These are phyloP conservation scores for Suhomyces atakaporum DNA, from an alignment of 1,139 yeast species.

Conservation along the genomic window DNA sequence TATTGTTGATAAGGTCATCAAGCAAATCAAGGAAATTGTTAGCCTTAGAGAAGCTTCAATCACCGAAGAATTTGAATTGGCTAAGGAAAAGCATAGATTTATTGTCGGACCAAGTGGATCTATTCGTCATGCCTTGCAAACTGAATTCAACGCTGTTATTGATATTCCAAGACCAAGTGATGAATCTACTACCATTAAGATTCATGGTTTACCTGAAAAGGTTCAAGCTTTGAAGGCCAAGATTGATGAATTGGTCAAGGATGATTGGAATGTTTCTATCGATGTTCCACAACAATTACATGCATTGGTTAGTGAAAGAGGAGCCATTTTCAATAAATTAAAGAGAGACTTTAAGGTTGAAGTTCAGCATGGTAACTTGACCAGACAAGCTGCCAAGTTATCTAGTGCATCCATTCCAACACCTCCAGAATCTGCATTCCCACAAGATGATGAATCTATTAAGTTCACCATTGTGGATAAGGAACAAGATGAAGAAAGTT, in stretches of 20 bases:
- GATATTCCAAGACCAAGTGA: constrained; percentile 67
- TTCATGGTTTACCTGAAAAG: constrained; percentile 65
- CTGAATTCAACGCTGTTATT: constrained; percentile 63
- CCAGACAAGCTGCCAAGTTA: constrained; percentile 53
- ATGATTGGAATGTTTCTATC: constrained; percentile 48
- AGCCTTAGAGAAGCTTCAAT: constrained; percentile 65
- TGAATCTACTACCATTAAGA: constrained; percentile 45
- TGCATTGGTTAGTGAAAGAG: constrained; percentile 66
- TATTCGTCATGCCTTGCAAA: constrained; percentile 71
- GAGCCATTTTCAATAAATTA: constrained; percentile 61
- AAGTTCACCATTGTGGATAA: constrained; percentile 49
- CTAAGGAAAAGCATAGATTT: constrained; percentile 74
- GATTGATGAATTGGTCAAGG: constrained; percentile 55
- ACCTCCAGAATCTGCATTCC: constrained; percentile 54
- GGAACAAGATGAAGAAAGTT: constrained; percentile 30
- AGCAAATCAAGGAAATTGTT: constrained; percentile 65
- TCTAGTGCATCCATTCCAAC: constrained; percentile 47
- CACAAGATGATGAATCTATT: constrained; percentile 39
- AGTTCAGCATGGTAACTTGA: constrained; percentile 60
- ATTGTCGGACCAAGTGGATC: constrained; percentile 84
- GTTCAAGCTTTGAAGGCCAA: constrained; percentile 59
- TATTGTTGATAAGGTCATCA: constrained; percentile 70
- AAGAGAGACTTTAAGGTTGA: constrained; percentile 58
- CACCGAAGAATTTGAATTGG: constrained; percentile 58
- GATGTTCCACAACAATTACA: constrained; percentile 62